phyloP scores from a whole-genome alignment of 75 land plant species.

The Larix kaempferi region DNA sequence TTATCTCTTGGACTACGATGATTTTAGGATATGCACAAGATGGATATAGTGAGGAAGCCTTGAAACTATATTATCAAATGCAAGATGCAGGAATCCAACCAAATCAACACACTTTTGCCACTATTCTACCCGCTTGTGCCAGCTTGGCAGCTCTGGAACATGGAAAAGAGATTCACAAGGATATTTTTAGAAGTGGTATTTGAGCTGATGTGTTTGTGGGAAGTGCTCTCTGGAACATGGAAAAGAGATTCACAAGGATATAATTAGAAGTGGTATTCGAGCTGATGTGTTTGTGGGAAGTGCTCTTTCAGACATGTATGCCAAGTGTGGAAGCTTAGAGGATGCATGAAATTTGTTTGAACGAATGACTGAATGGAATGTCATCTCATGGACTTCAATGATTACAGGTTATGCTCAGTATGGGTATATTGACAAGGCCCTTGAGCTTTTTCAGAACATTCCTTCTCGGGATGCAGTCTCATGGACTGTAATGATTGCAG shows the following conservation, averaged over 20 bases:
- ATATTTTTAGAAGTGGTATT: too few relatives aligned
- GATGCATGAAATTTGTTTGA: conserved; percentile 16
- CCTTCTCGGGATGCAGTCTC: neutral
- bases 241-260: conserved; percentile 15
- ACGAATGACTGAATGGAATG: neutral
- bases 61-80: conserved; percentile 35
- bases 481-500: conserved; percentile 2
- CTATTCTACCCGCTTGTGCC: conserved; percentile 24
- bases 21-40: conserved; percentile 42
- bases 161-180: too few relatives aligned
- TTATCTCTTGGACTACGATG: conserved; percentile 61
- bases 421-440: conserved; percentile 10
- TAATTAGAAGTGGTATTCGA: conserved; percentile 12
- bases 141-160: too few relatives aligned
- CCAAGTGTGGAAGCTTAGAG: conserved; percentile 11
- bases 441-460: conserved; percentile 13
- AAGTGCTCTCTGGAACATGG: conserved; percentile 15
- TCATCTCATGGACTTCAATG: conserved; percentile 16
- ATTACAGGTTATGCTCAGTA: conserved; percentile 14
- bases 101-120: conserved; percentile 21
- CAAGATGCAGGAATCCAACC: conserved; percentile 11
- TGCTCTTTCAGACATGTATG: conserved; percentile 31
- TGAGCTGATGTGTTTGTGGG: too few relatives aligned
- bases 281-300: conserved; percentile 15
- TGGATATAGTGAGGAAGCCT: conserved; percentile 27